These are phyloP conservation scores for Escovopsis sp. DNA, from an alignment of 2,329 filamentous ascomycete genomes.

Conservation along the genomic window DNA sequence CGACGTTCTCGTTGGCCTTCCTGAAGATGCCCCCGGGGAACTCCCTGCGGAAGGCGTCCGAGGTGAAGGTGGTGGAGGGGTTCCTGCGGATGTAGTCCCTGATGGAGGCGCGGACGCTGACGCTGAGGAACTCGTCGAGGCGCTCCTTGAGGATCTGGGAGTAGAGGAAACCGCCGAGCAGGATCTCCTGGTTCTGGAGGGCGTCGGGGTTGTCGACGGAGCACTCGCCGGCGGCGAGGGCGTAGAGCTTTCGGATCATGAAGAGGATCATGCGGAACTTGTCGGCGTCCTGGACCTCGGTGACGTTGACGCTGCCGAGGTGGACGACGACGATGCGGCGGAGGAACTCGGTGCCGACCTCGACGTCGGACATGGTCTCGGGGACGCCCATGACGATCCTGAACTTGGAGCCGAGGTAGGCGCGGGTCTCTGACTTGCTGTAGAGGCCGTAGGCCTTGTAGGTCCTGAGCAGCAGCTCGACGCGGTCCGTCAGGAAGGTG, in stretches of 20 bases:
- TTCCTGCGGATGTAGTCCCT: conserved; percentile 42
- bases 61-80: conserved; percentile 57
- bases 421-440: conserved; percentile 64
- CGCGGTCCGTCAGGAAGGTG: conserved; percentile 87
- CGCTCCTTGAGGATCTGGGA: conserved; percentile 92
- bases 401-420: conserved; percentile 85
- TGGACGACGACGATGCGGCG: conserved; percentile 84
- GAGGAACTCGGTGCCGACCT: conserved; percentile 82
- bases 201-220: conserved; percentile 92
- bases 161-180: conserved; percentile 86
- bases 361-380: conserved; percentile 72
- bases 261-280: conserved; percentile 91
- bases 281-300: conserved; percentile 69
- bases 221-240: conserved; percentile 83
- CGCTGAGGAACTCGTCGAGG: conserved; percentile 70
- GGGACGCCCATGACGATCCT: conserved; percentile 73
- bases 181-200: conserved; percentile 87
- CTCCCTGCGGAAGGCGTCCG: conserved; percentile 62
- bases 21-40: conserved; percentile 66
- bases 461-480: conserved; percentile 79
- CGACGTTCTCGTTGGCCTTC: conserved; percentile 77
- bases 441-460: conserved; percentile 87
- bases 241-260: conserved; percentile 92
- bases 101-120: conserved; percentile 34
- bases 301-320: conserved; percentile 73